These are phyloP conservation scores for Fusarium annulatum DNA, from an alignment of 2,329 filamentous ascomycete species.

Conservation along the genomic window DNA sequence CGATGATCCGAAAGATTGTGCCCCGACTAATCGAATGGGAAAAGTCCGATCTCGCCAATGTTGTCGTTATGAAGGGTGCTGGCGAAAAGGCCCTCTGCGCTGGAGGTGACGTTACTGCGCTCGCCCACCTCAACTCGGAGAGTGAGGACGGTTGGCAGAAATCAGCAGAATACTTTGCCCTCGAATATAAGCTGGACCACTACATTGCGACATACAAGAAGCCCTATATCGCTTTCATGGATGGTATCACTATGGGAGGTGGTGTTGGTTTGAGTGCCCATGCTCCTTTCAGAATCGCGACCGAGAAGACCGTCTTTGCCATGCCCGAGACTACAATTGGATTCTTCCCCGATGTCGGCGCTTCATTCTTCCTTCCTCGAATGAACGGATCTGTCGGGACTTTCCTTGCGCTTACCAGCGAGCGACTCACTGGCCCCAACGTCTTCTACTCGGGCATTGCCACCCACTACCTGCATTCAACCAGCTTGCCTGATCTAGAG, in stretches of 20 bases:
- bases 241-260: constrained; percentile 98
- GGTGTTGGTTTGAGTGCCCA: constrained; percentile 95
- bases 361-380: constrained; percentile 92
- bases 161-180: constrained; percentile 87
- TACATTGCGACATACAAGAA: constrained; percentile 93
- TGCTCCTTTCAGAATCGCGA: constrained; percentile 95
- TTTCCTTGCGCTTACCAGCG: constrained; percentile 92
- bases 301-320: constrained; percentile 93
- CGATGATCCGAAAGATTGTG: constrained; percentile 95
- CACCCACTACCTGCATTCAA: constrained; percentile 96
- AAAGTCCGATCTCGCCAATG: constrained; percentile 92
- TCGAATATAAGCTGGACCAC: constrained; percentile 97
- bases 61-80: constrained; percentile 90
- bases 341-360: constrained; percentile 98
- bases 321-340: constrained; percentile 99
- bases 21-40: constrained; percentile 92
- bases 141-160: constrained; percentile 76
- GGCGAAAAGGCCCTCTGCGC: constrained; percentile 90
- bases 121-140: constrained; percentile 78
- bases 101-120: constrained; percentile 86
- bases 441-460: constrained; percentile 92
- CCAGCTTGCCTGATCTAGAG: constrained; percentile 83
- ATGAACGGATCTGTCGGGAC: constrained; percentile 89
- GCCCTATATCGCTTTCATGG: constrained; percentile 95
- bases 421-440: constrained; percentile 83